Percentiles rank a stretch among this genome's conserved stretches.
Evolutionary conservation across 495 filamentous ascomycete species (phyloP).

Genomic region (Recurvomyces mirabilis): DNA sequence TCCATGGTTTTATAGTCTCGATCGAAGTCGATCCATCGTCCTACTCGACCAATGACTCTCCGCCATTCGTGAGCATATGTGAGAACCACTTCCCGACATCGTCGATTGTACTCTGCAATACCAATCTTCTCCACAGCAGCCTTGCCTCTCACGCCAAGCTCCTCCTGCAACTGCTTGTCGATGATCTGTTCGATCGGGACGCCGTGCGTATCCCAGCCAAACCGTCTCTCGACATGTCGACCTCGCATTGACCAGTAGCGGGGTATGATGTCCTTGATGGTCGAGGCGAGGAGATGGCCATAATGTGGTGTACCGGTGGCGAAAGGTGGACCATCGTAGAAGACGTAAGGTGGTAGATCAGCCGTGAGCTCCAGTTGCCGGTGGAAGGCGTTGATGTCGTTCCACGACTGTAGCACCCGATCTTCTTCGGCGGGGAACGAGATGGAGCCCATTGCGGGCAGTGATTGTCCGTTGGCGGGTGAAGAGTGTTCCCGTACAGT

Average conservation of each 20-base stretch:
- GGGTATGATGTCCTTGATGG: constrained; percentile 95
- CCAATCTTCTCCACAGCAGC: constrained; percentile 81
- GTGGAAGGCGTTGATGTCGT: constrained; percentile 79
- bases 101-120: constrained; percentile 81
- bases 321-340: constrained; percentile 60
- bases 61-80: constrained; percentile 83
- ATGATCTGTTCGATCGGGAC: constrained; percentile 96
- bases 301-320: constrained; percentile 81
- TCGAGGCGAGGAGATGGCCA: constrained; percentile 88
- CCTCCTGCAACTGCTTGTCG: constrained; percentile 83
- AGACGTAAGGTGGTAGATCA: constrained; percentile 65
- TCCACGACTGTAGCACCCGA: constrained; percentile 67
- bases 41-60: constrained; percentile 75
- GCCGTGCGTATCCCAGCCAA: constrained; percentile 88
- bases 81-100: constrained; percentile 93
- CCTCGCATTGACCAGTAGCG: constrained; percentile 98
- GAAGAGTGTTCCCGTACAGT: not conserved
- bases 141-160: constrained; percentile 68
- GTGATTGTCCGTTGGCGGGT: not conserved
- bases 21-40: constrained; percentile 97
- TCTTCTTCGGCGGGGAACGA: constrained; percentile 89
- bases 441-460: constrained; percentile 45
- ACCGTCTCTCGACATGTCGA: constrained; percentile 65
- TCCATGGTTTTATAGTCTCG: constrained; percentile 98
- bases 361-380: constrained; percentile 62